Evolutionary conservation across 176 grass and related monocot genomes (phyloP).

Genomic region (Zoysia pacifica): DNA sequence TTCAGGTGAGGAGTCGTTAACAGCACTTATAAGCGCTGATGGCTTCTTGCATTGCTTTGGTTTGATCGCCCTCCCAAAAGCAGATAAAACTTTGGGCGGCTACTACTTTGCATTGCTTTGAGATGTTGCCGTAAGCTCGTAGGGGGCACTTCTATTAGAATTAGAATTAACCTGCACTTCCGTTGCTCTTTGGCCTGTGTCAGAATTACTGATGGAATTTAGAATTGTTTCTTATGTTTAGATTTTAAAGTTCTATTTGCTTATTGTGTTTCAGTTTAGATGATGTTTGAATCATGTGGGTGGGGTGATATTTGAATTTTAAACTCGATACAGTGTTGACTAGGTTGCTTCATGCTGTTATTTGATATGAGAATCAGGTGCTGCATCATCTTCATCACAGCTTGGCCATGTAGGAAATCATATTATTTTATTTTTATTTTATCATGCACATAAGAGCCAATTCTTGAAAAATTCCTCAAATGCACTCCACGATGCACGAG

Average conservation of each 20-base stretch:
- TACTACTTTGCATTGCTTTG: background rate
- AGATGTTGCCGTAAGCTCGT: background rate
- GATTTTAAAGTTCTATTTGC: too few species aligned
- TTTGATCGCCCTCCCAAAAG: background rate
- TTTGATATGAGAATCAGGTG: conserved; percentile 1
- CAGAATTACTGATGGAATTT: too few species aligned
- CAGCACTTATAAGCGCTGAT: background rate
- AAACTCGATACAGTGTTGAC: background rate
- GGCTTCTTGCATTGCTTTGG: background rate
- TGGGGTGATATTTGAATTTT: background rate
- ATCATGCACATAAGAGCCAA: background rate
- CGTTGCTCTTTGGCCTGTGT: too few species aligned
- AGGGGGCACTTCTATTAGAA: too few species aligned
- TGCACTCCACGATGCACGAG: too few species aligned
- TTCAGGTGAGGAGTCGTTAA: conserved; percentile 49
- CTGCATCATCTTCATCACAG: background rate
- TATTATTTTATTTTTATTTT: conserved; percentile 22
- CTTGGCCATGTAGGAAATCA: background rate
- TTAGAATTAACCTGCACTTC: too few species aligned
- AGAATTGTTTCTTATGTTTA: too few species aligned
- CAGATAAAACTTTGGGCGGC: background rate
- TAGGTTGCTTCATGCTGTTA: conserved; percentile 15
- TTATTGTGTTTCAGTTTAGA: background rate
- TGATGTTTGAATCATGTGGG: background rate
- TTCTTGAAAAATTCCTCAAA: too few species aligned